Base-by-base conservation (phyloP, 2,329 filamentous ascomycete species). In the Bertia moriformis region DNA sequence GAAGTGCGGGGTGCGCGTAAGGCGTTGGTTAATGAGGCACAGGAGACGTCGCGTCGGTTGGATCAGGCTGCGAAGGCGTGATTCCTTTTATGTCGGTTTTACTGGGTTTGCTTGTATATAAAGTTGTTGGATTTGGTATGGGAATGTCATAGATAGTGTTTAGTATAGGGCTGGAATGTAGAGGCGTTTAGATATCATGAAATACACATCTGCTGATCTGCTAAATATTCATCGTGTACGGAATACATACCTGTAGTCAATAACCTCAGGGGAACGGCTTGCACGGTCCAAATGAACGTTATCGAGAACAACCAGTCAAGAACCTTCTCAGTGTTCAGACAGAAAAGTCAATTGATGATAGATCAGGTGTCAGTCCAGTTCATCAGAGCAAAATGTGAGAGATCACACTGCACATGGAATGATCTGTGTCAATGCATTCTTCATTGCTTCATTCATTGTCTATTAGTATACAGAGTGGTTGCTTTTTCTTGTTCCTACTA, bases 11-110 rank as follows among this genome's bases (percentile, higher is more conserved):
- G 17, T 35, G 32, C 32, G 32, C 32, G 32, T 35, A 35, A 35
- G 17, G 55, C 52, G 4, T 48, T 66, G 27, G 57, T 66, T 32
- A 57, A 52, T 39, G 59, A 64, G 42, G 55, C 60, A 7, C 59
- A 66, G 45, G 48, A 45, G 14, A 45, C 51, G n/a, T 48, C 64
- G 39, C 54, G 48, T 35, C 47, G 47, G 37, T 42, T 66, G 41
- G 63, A 66, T 45, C 10, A 35, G 17, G 32, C 24, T 29, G 24
- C 24, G n/a, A 29, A 29, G 24, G 24, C 10, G 24, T 29, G n/a
- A 29, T 10, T 29, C 24, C 10, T n/a, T 29, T 10, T 29, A 29
- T 29, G n/a, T 29, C n/a, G 24, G 24, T 29, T 29, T 10, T n/a
- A 29, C n/a, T 29, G 24, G 10, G 10, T 29, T 29, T 10, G n/a